Base-by-base conservation (phyloP, 495 filamentous ascomycete genomes). In the Pyrenopolyporus hunteri region DNA sequence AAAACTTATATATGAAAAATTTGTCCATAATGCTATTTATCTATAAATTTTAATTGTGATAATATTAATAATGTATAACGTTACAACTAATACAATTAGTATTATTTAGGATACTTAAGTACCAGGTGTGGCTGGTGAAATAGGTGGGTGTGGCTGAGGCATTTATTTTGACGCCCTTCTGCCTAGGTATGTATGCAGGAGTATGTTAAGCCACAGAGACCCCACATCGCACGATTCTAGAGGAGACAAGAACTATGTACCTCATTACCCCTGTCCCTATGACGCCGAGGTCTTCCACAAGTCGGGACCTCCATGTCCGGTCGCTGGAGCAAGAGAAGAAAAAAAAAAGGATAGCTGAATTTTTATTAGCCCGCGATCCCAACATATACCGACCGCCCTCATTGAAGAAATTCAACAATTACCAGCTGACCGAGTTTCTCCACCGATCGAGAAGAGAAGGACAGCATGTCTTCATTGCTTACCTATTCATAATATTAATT, bases 191-290 rank as follows among this genome's bases (percentile, higher is more conserved):
- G n/a, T n/a, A n/a, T n/a, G n/a, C 19, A 25, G 22, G 22, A 19
- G 0, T 22, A 10, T n/a, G 25, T 6, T 4, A 31, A 46, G 44
- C 51, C 44, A 56, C 35, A 48, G 49, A 20, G 20, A 22, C 16
- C 37, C 37, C 13, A 22, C 57, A 59, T 60, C 50, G 36, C 48
- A 55, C 56, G 57, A 57, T 56, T 50, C 49, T 39, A 51, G 16
- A 50, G 50, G 45, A 53, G 53, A 58, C n/a, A 63, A 42, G 37
- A 42, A 42, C 37, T n/a, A n/a, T n/a, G 26, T 55, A 47, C 54
- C 55, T 54, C 20, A 6, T 64, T 39, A 66, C 44, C 63, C 63
- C 58, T 62, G 52, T 43, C 28, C 64, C 54, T 67, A 67, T 67
- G 64, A 67, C 64, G 64, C 64, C 59, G 64, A 67, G 64, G 64